Evolutionary conservation across 768 basidiomycete species (phyloP), one percentile per base, ranked within the genome.

Genomic region (Suillus sp.): DNA sequence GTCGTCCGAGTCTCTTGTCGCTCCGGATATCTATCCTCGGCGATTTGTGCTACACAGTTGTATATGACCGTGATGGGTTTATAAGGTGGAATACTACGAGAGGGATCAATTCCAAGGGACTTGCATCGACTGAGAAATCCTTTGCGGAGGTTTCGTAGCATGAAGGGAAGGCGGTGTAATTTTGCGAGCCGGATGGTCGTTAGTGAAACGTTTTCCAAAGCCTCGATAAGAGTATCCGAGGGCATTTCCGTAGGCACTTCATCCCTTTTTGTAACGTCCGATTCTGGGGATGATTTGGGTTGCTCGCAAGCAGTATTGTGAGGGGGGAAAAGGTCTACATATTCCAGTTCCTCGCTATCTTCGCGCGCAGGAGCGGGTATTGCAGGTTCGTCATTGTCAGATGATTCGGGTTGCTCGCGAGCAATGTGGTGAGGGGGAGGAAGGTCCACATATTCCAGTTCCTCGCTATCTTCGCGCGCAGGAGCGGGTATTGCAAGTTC

Each of bases 141-240:
- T 3, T 56, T 67, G 16, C 79, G 77, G 20, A 90, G 67, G 66
- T 84, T 85, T 13, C 85, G 83, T 32, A 71, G 75, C 25, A 88
- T 75, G 69, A 90, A 90, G 0, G 89, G 89, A 6, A 89, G 78
- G 58, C 75, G 76, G 18, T 64, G 66, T 13, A 75, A 74, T 27
- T 69, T 70, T 40, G 79, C 78, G 72, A 84, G 76, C 22, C 77
- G 78, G 48, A 78, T 63, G 3, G 70, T 66, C 1, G 76, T 64
- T 1, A 74, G 68, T 0, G 73, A 72, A 20, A 81, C 62, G 14
- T 64, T 63, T 59, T 80, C 75, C 14, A 83, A 63, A 14, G 75
- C 76, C 5, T 72, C 62, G 34, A 82, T 42, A 48, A 85, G 72
- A 2, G 71, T 64, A 3, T 74, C 73, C 16, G 77, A 70, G 27